Percentiles rank a stretch among this genome's conserved stretches.
These are phyloP conservation scores for Trypanosoma rangeli DNA, from an alignment of 208 protist genomes.

Conservation along the genomic window DNA sequence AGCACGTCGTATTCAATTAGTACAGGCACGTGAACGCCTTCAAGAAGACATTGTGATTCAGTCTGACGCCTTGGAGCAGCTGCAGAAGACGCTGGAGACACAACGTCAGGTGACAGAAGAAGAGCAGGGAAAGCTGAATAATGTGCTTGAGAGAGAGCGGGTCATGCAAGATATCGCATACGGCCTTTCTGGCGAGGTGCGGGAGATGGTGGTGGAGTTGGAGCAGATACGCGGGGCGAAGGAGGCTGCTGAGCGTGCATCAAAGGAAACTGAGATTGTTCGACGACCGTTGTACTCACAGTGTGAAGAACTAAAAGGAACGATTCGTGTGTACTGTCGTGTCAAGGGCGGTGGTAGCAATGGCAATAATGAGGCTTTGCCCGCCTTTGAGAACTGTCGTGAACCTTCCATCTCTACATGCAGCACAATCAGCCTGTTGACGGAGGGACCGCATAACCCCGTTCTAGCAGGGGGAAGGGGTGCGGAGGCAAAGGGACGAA, in stretches of 20 bases:
- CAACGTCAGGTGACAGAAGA: constrained; percentile 23
- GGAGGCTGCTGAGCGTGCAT: constrained; percentile 26
- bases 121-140: constrained; percentile 22
- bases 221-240: constrained; percentile 38
- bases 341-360: constrained; percentile 54
- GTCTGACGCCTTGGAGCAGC: constrained; percentile 35
- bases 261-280: constrained; percentile 64
- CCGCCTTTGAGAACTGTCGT: constrained; percentile 1
- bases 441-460: neutral
- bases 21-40: constrained; percentile 31
- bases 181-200: constrained; percentile 70
- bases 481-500: neutral
- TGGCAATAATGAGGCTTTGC: neutral
- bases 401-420: constrained; percentile 21
- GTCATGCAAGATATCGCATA: constrained; percentile 63
- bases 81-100: constrained; percentile 22
- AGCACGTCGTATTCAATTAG: constrained; percentile 24
- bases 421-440: constrained; percentile 10
- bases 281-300: constrained; percentile 71
- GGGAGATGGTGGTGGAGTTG: constrained; percentile 63
- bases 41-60: constrained; percentile 68
- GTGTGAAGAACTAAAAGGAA: constrained; percentile 87
- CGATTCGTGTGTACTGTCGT: constrained; percentile 91
- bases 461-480: neutral
- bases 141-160: constrained; percentile 46